Percentiles rank a stretch among this genome's conserved stretches.
These are phyloP conservation scores for Daphne laureola DNA, from an alignment of 441 rosid species.

Conservation along the genomic window DNA sequence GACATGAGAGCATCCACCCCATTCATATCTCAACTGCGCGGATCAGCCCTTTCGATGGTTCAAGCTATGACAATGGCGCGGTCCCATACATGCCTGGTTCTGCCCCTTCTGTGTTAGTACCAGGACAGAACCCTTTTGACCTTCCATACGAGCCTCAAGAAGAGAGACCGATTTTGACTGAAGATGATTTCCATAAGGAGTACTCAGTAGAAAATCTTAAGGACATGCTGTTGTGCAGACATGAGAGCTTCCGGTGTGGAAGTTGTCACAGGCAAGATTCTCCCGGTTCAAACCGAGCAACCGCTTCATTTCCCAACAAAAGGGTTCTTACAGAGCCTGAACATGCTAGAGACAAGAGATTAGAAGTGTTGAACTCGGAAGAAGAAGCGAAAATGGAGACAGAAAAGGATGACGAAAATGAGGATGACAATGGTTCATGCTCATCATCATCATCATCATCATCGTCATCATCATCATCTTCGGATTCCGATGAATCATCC, in stretches of 20 bases:
- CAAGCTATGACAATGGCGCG: slow-evolving; percentile 16
- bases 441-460: slow-evolving; percentile 25
- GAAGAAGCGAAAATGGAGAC: slow-evolving; percentile 9
- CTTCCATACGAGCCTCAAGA: slow-evolving; percentile 78
- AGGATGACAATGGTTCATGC: slow-evolving; percentile 22
- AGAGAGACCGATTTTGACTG: slow-evolving; percentile 70
- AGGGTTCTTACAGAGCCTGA: slow-evolving; percentile 9
- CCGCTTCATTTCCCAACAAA: slow-evolving; percentile 7
- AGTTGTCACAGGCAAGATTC: slow-evolving; percentile 26
- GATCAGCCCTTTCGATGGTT: slow-evolving; percentile 26
- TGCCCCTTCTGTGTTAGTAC: slow-evolving; percentile 74
- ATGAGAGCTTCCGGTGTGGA: slow-evolving; percentile 69
- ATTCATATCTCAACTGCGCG: slow-evolving; percentile 31
- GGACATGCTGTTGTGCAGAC: slow-evolving; percentile 56
- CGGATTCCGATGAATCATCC: slow-evolving; percentile 23
- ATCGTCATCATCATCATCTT: slow-evolving; percentile 23
- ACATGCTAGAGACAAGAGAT: slow-evolving; percentile 15
- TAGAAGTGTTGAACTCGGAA: slow-evolving; percentile 2
- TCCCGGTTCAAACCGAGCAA: slow-evolving; percentile 7
- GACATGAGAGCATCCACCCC: slow-evolving; percentile 20
- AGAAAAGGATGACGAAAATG: slow-evolving; percentile 17
- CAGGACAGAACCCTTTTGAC: slow-evolving; percentile 69
- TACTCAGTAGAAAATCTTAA: slow-evolving; percentile 38
- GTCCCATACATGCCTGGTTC: slow-evolving; percentile 54
- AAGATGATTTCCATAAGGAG: slow-evolving; percentile 64